A percentile compares a stretch with the other conserved stretches of the same genome.
Evolutionary conservation across 2,329 filamentous ascomycete species (phyloP).

Genomic region (Pseudogymnoascus pannorum): DNA sequence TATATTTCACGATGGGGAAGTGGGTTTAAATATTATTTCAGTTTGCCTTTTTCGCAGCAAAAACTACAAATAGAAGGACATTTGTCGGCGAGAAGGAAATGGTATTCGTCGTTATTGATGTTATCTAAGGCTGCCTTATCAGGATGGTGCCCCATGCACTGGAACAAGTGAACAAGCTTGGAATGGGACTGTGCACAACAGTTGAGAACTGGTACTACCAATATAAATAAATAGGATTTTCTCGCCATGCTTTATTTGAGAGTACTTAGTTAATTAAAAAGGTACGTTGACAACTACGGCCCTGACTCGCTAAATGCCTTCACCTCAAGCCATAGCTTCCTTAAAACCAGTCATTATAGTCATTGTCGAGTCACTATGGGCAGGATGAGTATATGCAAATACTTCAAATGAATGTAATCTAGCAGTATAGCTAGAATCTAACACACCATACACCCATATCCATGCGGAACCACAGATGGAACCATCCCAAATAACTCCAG

Average conservation of each 20-base stretch:
- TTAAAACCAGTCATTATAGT: neutral
- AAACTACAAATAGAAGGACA: neutral
- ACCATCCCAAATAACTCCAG: slow-evolving; percentile 1
- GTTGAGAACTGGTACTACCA: neutral
- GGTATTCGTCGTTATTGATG: neutral
- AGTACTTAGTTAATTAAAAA: neutral
- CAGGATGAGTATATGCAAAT: neutral
- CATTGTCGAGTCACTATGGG: neutral
- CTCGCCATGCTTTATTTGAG: neutral
- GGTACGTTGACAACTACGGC: neutral
- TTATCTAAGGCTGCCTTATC: slow-evolving; percentile 3
- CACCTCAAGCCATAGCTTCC: neutral
- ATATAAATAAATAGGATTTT: neutral
- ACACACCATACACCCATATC: neutral
- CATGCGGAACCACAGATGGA: neutral
- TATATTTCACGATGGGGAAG: neutral
- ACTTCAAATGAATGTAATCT: neutral
- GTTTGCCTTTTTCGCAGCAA: neutral
- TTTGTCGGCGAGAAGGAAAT: neutral
- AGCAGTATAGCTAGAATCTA: neutral
- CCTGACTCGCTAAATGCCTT: neutral
- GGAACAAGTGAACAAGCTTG: neutral
- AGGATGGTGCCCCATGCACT: neutral
- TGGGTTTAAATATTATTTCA: neutral
- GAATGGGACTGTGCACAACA: neutral